Evolutionary conservation across 257 asterid genomes (phyloP).

Genomic region (Thymus mandschuricus): DNA sequence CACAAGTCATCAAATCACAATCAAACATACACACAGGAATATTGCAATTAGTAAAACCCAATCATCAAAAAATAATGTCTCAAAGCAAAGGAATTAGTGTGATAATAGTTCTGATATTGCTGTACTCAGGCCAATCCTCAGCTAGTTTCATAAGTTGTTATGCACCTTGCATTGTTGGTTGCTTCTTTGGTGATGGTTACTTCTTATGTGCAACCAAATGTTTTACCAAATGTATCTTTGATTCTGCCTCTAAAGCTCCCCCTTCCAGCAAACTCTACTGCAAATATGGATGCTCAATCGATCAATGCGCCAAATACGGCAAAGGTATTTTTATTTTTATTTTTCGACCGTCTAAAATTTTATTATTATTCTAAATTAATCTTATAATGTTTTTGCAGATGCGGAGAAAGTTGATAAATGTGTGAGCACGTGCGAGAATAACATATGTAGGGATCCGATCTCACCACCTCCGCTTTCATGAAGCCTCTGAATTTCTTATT

Average conservation of each 20-base stretch:
- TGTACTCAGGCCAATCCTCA: conserved; percentile 1
- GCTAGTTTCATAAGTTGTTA: not conserved
- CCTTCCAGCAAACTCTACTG: not conserved
- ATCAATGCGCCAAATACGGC: not conserved
- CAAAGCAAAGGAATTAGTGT: not conserved
- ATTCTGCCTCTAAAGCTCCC: not conserved
- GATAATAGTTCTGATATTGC: conserved; percentile 1
- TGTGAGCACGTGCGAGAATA: not conserved
- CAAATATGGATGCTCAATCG: conserved; percentile 2
- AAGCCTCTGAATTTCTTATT: too few relatives aligned
- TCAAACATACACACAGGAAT: not conserved
- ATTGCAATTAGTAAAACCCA: not conserved
- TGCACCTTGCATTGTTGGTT: not conserved
- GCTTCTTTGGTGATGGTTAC: not conserved
- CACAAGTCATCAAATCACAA: not conserved
- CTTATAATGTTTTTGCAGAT: not conserved
- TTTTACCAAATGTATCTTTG: not conserved
- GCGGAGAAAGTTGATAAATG: not conserved
- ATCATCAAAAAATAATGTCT: not conserved
- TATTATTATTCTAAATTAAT: too few relatives aligned
- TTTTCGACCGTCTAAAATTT: too few relatives aligned
- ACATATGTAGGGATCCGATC: not conserved
- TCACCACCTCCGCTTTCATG: not conserved
- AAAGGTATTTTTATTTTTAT: not conserved
- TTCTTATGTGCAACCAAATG: not conserved